A percentile compares a stretch with the other conserved stretches of the same genome.
Conservation (phyloP, 768 basidiomycete genomes). For the Agaricus blazei region DNA sequence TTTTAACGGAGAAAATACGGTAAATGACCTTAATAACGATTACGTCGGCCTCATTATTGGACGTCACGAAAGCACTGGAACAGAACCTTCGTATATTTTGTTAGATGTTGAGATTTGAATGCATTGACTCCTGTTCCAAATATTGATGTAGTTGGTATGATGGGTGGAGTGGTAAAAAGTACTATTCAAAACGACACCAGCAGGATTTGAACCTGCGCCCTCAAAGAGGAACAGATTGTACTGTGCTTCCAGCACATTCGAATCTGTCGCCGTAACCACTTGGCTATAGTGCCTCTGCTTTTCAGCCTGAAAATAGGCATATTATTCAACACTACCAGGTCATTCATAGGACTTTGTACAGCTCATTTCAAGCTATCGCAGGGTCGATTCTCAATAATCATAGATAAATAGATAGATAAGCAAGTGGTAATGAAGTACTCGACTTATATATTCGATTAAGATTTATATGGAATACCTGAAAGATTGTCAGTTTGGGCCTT, state of each 20-base stretch:
- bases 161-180: neutral
- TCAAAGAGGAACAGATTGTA: constrained; percentile 22
- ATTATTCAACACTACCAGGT: too few species aligned
- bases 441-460: constrained; percentile 7
- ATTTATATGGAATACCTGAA: constrained; percentile 43
- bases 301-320: too few species aligned
- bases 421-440: neutral
- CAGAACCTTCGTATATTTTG: neutral
- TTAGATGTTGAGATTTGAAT: neutral
- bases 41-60: constrained; percentile 7
- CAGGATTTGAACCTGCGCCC: constrained; percentile 34
- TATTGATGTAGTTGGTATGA: too few species aligned
- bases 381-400: neutral
- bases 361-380: too few species aligned
- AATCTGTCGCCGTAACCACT: constrained; percentile 79
- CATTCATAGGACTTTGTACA: too few species aligned
- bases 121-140: too few species aligned
- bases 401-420: too few species aligned
- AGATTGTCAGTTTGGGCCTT: constrained; percentile 1
- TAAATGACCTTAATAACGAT: neutral
- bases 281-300: constrained; percentile 48
- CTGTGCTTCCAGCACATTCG: constrained; percentile 26
- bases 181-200: constrained; percentile 20
- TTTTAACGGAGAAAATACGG: neutral
- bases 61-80: neutral